Conservation (phyloP, 2,329 filamentous ascomycete species). For the Aspergillus melleus region DNA sequence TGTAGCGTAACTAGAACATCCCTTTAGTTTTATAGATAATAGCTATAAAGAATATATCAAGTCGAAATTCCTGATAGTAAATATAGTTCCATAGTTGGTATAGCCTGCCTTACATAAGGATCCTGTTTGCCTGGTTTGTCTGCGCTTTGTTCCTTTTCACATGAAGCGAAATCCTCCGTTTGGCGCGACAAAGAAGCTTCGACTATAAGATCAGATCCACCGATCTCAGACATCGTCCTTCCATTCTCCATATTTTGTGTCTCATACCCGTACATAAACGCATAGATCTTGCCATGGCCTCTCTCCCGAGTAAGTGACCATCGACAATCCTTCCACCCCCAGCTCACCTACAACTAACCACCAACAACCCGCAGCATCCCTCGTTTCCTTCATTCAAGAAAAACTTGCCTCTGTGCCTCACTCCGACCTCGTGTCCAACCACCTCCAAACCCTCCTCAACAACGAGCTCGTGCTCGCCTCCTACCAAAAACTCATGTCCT, state of each 20-base stretch:
- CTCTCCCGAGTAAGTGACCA: background rate
- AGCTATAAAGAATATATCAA: too few species aligned
- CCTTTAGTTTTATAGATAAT: too few species aligned
- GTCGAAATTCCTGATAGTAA: too few species aligned
- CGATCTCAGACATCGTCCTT: too few species aligned
- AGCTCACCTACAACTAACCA: background rate
- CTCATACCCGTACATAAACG: background rate
- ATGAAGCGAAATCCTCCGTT: too few species aligned
- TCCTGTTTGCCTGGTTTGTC: too few species aligned
- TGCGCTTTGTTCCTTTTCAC: too few species aligned
- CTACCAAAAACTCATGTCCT: slow-evolving; percentile 16
- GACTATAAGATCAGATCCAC: too few species aligned
- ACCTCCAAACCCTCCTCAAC: background rate
- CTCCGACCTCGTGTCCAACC: background rate
- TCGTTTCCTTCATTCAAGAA: slow-evolving; percentile 14
- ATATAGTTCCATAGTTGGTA: too few species aligned
- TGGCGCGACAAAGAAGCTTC: too few species aligned
- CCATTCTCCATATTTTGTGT: background rate
- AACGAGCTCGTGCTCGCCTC: background rate
- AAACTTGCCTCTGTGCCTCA: slow-evolving; percentile 9
- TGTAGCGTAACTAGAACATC: too few species aligned
- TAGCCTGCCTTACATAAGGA: too few species aligned
- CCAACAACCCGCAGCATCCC: slow-evolving; percentile 10
- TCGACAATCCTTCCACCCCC: background rate
- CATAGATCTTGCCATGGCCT: background rate